These are phyloP conservation scores for Talaromyces proteolyticus DNA, from an alignment of 495 filamentous ascomycete species.

Conservation along the genomic window DNA sequence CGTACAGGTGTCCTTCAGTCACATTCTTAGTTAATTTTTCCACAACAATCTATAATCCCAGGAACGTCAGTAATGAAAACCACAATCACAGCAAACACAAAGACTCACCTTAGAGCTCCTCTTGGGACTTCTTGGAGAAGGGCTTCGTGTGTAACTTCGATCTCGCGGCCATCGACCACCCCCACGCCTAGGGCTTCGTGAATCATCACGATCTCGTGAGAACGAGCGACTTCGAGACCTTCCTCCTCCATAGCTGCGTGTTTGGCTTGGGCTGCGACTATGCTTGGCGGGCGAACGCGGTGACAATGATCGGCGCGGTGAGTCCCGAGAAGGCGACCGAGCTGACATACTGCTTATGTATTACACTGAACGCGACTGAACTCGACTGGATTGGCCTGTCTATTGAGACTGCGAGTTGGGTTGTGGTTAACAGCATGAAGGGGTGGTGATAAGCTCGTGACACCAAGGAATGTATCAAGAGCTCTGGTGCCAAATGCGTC, in stretches of 20 bases:
- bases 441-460: no score
- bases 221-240: conserved; percentile 39
- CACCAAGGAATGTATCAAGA: no score
- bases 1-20: conserved; percentile 76
- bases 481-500: no score
- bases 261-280: conserved; percentile 3
- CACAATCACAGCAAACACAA: no score
- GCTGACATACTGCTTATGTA: conserved; percentile 9
- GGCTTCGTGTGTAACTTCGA: conserved; percentile 43
- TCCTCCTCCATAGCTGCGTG: conserved; percentile 14
- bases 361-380: conserved; percentile 28
- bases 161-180: conserved; percentile 29
- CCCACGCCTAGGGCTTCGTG: conserved; percentile 34
- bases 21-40: conserved; percentile 97
- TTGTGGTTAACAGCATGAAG: no score
- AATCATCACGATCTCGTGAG: conserved; percentile 22
- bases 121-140: conserved; percentile 35
- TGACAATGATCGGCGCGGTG: conserved; percentile 1
- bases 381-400: conserved; percentile 5
- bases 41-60: conserved; percentile 70
- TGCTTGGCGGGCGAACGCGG: conserved; percentile 32
- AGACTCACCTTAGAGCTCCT: conserved; percentile 58
- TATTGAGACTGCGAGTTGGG: no score
- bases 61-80: background rate
- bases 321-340: conserved; percentile 1